These are phyloP conservation scores for Xylaria sp. DNA, from an alignment of 2,329 filamentous ascomycete genomes.

Conservation along the genomic window DNA sequence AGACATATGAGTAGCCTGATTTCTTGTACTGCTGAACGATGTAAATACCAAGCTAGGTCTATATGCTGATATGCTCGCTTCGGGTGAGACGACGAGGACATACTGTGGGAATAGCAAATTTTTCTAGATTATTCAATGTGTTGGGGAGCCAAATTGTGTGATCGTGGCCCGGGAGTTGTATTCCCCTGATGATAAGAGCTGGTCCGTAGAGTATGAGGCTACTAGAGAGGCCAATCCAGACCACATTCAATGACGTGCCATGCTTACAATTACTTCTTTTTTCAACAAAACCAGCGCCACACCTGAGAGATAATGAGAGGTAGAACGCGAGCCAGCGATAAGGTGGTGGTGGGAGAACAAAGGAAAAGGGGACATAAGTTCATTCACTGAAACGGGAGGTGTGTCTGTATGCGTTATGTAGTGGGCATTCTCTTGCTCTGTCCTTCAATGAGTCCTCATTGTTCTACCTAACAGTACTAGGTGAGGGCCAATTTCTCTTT, in stretches of 20 bases:
- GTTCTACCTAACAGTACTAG: constrained; percentile 16
- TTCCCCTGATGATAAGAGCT: constrained; percentile 6
- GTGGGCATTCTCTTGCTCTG: constrained; percentile 7
- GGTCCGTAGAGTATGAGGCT: constrained; percentile 11
- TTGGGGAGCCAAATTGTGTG: neutral
- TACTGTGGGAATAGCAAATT: neutral
- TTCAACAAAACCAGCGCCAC: neutral
- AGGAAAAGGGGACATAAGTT: constrained; percentile 11
- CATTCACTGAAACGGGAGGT: constrained; percentile 13
- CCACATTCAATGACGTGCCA: neutral
- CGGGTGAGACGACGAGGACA: neutral
- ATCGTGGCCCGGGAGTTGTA: neutral
- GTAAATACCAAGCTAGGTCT: neutral
- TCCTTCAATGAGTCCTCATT: constrained; percentile 21
- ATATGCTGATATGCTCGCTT: neutral
- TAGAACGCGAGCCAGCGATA: constrained; percentile 2
- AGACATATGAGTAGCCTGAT: constrained; percentile 20
- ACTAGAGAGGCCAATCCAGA: neutral
- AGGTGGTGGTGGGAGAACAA: constrained; percentile 15
- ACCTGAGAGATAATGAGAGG: neutral
- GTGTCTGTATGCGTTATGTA: constrained; percentile 19
- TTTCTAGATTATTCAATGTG: neutral
- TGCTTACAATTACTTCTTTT: constrained; percentile 4
- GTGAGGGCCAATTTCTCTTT: constrained; percentile 17
- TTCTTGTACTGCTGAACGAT: neutral